Base-by-base conservation (phyloP, 1,284 basidiomycete genomes). In the Cryptococcus amylolentus region DNA sequence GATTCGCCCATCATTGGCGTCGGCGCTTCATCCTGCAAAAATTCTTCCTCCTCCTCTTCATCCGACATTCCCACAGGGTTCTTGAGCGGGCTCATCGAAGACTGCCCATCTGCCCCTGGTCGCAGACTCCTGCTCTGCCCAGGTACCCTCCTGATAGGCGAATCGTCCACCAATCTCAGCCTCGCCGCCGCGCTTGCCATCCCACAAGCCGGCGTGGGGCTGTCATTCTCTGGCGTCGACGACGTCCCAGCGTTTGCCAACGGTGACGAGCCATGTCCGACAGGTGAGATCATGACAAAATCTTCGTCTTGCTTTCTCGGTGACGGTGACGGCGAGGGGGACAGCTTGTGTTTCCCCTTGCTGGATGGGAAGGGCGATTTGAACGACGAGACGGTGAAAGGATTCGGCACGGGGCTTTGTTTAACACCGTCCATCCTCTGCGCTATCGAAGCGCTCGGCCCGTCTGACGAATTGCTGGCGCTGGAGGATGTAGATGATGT, bases 271-370 rank as follows among this genome's bases (percentile, higher is more conserved):
- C 31, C 49, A 58, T 27, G 54, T n/a, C 62, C 57, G 12, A 70
- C 54, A 3, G 75, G 73, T 0, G 75, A 75, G 9, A 75, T 69
- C 67, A 76, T 73, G 44, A 72, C 67, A 55, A 76, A 73, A 52
- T 78, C 76, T 40, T 76, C 75, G 51, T 74, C 75, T 37, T 66
- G 27, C 16, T 50, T 47, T 20, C 60, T 55, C 16, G 66, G 61
- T 5, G 60, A 63, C 5, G 73, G 71, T 10, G 71, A 74, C 2
- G 73, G 72, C 4, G 70, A 70, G 1, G 72, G 71, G 1, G 72
- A 72, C 0, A 76, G 66, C 54, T 72, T 73, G 62, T 74, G 72
- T 63, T 76, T 76, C 23, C 68, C 66, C 50, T 67, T 66, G 8
- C 60, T 58, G 7, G 63, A 61, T n/a, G 62, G 62, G 54, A 69